phyloP scores from a whole-genome alignment of 768 basidiomycete species.

The Macrocybe gigantea region DNA sequence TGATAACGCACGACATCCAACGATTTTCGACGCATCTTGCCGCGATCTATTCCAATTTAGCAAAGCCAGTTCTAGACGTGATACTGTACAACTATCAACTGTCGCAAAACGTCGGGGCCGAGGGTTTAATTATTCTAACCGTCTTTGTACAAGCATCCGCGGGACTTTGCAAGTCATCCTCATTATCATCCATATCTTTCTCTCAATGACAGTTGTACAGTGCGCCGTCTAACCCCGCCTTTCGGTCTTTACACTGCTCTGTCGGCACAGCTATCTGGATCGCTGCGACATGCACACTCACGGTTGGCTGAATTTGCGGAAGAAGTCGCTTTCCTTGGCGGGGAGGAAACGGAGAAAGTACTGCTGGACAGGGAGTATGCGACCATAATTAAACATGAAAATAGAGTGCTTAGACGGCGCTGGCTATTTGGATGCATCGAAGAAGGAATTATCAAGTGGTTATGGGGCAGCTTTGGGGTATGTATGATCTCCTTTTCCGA shows the following conservation, averaged over 20 bases:
- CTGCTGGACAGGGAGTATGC: constrained; percentile 87
- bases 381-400: constrained; percentile 79
- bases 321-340: constrained; percentile 84
- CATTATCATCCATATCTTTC: background rate
- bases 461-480: constrained; percentile 95
- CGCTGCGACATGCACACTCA: constrained; percentile 88
- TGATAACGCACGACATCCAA: constrained; percentile 95
- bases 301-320: constrained; percentile 85
- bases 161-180: constrained; percentile 56
- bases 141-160: constrained; percentile 82
- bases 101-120: constrained; percentile 90
- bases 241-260: constrained; percentile 89
- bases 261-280: constrained; percentile 84
- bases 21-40: constrained; percentile 87
- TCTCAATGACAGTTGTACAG: constrained; percentile 34
- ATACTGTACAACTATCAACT: constrained; percentile 96
- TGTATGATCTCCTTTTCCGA: constrained; percentile 18
- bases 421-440: constrained; percentile 93
- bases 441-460: constrained; percentile 93
- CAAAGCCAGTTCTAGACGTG: constrained; percentile 89
- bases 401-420: constrained; percentile 66
- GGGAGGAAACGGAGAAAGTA: constrained; percentile 87
- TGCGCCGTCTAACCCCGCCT: constrained; percentile 83
- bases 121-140: constrained; percentile 80
- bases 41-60: constrained; percentile 90